Evolutionary conservation across 495 filamentous ascomycete genomes (phyloP), one percentile per base, ranked within the genome.

Genomic region (Hyaloscypha variabilis): DNA sequence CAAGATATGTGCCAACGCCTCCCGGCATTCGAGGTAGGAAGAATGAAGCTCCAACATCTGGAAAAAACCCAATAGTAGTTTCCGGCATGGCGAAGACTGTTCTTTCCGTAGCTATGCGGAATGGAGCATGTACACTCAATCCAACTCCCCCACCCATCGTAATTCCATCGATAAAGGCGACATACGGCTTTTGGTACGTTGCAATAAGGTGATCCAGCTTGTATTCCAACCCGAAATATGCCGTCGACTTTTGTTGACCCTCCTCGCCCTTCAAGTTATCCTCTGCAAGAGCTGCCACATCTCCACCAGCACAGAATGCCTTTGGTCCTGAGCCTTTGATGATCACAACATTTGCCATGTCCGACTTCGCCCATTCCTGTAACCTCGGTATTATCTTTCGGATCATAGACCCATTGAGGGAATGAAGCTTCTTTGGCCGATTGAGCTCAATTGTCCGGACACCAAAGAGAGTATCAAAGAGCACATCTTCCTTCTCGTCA

Each of bases 91-190:
- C 93, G 72, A 99, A 97, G 23, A 94, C 76, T 8, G 96, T 99
- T 62, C 89, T 89, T 77, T 99, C 95, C 14, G 95, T 99, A 28
- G 96, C 96, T 71, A 99, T 95, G 25, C 95, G 85, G 83, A 99
- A 93, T 2, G 95, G 96, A 6, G 96, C 94, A 77, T 99, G 96
- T 51, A 97, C 84, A 76, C 89, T 93, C 56, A 99, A 85, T 3
- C 95, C 95, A 30, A 98, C 96, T 59, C 95, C 95, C 60, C 95
- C 95, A 65, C 95, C 95, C 95, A 99, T 98, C 26, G 96, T 99
- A 73, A 97, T 89, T 62, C 95, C 95, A 73, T 99, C 96, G 89
- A 99, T 94, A 75, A 97, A 90, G 42, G 96, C 93, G 56, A 99
- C 86, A 74, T 94, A 95, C 2, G 95, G 95, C 80, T 97, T 98